Conservation (phyloP, 371 early-diverging fungal genomes). For the Syncephalastrum racemosum region DNA sequence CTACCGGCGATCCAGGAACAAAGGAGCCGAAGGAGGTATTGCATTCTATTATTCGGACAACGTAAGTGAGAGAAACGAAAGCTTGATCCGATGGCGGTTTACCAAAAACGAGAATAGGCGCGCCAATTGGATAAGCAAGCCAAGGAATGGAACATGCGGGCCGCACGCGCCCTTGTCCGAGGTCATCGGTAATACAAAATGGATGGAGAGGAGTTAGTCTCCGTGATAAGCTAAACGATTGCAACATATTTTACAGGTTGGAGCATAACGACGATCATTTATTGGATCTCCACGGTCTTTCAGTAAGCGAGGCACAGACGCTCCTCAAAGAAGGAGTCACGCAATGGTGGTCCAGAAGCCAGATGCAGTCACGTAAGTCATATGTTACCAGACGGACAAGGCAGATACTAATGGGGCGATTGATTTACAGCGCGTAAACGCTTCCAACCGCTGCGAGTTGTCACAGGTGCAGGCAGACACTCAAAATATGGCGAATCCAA, state of each 20-base stretch:
- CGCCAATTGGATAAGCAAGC: slow-evolving; percentile 58
- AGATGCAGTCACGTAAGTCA: slow-evolving; percentile 47
- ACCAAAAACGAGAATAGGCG: slow-evolving; percentile 27
- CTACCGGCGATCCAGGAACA: slow-evolving; percentile 51
- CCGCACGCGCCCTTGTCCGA: slow-evolving; percentile 66
- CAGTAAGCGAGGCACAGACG: slow-evolving; percentile 61
- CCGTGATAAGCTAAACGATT: neutral
- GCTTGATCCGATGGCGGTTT: neutral
- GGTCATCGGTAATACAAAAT: slow-evolving; percentile 38
- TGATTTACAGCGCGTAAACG: slow-evolving; percentile 26
- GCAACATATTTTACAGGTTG: slow-evolving; percentile 27
- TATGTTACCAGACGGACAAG: neutral
- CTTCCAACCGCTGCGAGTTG: slow-evolving; percentile 55
- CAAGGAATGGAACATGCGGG: slow-evolving; percentile 72
- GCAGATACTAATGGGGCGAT: neutral
- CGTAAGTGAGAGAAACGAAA: slow-evolving; percentile 8
- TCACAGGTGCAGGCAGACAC: slow-evolving; percentile 68
- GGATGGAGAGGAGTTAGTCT: neutral
- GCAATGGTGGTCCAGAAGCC: slow-evolving; percentile 62
- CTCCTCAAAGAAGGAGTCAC: slow-evolving; percentile 61
- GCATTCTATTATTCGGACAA: slow-evolving; percentile 71
- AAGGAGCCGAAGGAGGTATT: slow-evolving; percentile 58
- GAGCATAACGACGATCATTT: slow-evolving; percentile 54
- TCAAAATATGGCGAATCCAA: slow-evolving; percentile 58
- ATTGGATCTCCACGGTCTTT: slow-evolving; percentile 72